These are phyloP conservation scores for Plasmodium sp. DNA, from an alignment of 169 alveolate genomes.

Conservation along the genomic window DNA sequence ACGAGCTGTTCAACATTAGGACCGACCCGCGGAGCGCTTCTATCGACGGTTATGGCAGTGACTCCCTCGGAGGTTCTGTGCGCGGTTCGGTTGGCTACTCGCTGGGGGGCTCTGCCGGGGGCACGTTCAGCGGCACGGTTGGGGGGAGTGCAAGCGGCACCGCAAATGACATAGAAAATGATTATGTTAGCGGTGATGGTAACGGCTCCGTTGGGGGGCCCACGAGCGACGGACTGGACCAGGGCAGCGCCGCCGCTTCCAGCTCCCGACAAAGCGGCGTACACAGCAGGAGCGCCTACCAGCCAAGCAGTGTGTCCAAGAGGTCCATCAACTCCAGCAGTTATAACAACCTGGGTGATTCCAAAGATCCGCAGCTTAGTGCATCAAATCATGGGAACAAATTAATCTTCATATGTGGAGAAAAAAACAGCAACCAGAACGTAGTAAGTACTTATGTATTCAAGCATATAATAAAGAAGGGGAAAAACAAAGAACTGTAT, in stretches of 20 bases:
- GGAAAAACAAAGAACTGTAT: conserved; percentile 11
- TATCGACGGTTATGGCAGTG: background rate
- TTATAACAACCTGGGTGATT: background rate
- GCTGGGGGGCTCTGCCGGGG: background rate
- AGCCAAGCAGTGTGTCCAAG: background rate
- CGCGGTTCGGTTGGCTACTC: background rate
- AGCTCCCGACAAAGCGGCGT: background rate
- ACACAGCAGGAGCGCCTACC: background rate
- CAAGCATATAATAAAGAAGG: conserved; percentile 45
- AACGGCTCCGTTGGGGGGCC: background rate
- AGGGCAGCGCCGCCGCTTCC: background rate
- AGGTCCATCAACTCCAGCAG: background rate
- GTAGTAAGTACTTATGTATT: conserved; percentile 31
- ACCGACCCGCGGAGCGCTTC: background rate
- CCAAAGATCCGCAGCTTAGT: background rate
- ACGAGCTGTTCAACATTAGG: conserved; percentile 13
- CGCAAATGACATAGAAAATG: background rate
- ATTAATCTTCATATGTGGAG: conserved; percentile 61
- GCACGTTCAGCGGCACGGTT: background rate
- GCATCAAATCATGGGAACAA: conserved; percentile 9
- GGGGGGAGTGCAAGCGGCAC: background rate
- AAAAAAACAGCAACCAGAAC: conserved; percentile 38
- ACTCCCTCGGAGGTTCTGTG: background rate
- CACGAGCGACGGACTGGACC: background rate
- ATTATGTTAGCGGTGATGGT: background rate